Evolutionary conservation across 805 yeast genomes (phyloP).

Genomic region (Hagleromyces aurorensis): DNA sequence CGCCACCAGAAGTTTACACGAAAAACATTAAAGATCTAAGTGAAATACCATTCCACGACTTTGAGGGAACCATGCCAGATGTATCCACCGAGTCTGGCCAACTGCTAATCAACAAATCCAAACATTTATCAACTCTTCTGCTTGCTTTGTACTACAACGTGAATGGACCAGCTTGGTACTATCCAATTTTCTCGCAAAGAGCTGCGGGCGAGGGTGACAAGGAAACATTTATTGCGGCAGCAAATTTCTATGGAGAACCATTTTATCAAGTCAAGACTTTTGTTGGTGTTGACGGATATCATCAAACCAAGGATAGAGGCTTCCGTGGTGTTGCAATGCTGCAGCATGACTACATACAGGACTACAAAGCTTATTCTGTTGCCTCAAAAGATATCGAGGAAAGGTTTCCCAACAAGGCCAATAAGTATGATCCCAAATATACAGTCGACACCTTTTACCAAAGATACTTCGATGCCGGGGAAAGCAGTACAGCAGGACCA

Average conservation of each 20-base stretch:
- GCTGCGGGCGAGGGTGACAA: slow-evolving; percentile 77
- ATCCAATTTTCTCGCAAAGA: slow-evolving; percentile 69
- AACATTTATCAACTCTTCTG: slow-evolving; percentile 51
- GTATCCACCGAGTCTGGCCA: slow-evolving; percentile 74
- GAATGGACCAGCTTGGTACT: slow-evolving; percentile 59
- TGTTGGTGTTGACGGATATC: slow-evolving; percentile 36
- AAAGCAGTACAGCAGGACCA: slow-evolving; percentile 5
- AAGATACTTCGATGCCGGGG: slow-evolving; percentile 12
- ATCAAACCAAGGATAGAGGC: slow-evolving; percentile 25
- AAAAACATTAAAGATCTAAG: slow-evolving; percentile 18
- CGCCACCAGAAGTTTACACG: slow-evolving; percentile 29
- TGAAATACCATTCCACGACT: slow-evolving; percentile 45
- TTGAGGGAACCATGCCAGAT: slow-evolving; percentile 59
- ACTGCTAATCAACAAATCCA: slow-evolving; percentile 51
- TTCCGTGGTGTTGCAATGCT: slow-evolving; percentile 72
- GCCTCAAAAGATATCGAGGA: slow-evolving; percentile 17
- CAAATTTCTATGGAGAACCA: slow-evolving; percentile 36
- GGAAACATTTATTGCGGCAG: slow-evolving; percentile 65
- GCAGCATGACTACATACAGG: slow-evolving; percentile 62
- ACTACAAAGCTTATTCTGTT: slow-evolving; percentile 31
- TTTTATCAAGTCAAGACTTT: slow-evolving; percentile 42
- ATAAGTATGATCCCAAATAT: slow-evolving; percentile 14
- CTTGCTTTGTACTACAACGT: slow-evolving; percentile 61
- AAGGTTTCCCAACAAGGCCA: slow-evolving; percentile 6
- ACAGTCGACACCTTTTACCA: slow-evolving; percentile 15